Base-by-base conservation (phyloP, 2,329 filamentous ascomycete genomes). In the Plectosphaerella sp. region DNA sequence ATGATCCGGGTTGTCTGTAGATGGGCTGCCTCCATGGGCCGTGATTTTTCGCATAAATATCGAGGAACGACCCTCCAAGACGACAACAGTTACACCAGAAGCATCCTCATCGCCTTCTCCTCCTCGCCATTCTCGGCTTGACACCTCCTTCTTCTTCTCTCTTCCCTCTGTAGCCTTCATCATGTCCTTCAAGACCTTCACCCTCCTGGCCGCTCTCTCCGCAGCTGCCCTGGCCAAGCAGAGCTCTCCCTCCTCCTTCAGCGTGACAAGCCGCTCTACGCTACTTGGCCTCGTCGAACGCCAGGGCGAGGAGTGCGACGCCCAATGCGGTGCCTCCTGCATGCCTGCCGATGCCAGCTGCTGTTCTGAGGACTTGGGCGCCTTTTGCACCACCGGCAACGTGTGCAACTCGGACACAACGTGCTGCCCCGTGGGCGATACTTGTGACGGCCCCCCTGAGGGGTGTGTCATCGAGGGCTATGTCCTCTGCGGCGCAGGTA, bases 371-470 rank as follows among this genome's bases (percentile, higher is more conserved):
- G 20, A 22, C 3, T 16, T 43, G 6, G 48, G 48, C 16, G 18
- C 39, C n/a, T 49, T 28, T 37, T 49, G 48, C 25, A n/a, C 42
- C 15, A n/a, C 15, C 37, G 48, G 48, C 24, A 35, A 41, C 15
- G 14, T 9, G n/a, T 49, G 48, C 14, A 33, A 20, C 25, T 9
- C 37, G 14, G 15, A 16, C 8, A 24, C 41, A 16, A 43, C 36
- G 6, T 49, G 48, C 39, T 49, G 48, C 39, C 48, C 48, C 12
- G 37, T 15, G 4, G 48, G 48, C 39, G 37, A 49, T 15, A 20
- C 33, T 11, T 49, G 48, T 12, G n/a, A 25, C 15, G 37, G 25
- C 7, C n/a, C 22, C 11, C 14, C 37, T 9, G 24, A 10, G 7
- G 20, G 11, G 11, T 49, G 48, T n/a, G 36, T 43, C 9, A 12